Evolutionary conservation across 352 stramenopile genomes (phyloP).

Genomic region (Phytophthora pini): DNA sequence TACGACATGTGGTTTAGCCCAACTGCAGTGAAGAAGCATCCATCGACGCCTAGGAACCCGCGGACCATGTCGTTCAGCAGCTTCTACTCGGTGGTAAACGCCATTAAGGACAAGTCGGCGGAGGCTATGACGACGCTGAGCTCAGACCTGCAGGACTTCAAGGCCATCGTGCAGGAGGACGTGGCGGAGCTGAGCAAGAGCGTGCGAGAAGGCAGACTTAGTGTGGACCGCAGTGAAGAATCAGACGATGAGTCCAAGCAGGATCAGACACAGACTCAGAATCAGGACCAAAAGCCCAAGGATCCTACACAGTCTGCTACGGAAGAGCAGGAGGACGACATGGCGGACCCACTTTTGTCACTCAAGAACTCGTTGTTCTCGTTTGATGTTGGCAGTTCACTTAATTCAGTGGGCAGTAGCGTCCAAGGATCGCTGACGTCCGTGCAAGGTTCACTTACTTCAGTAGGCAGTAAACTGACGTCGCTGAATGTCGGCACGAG

Average conservation of each 20-base stretch:
- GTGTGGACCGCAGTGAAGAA: conserved; percentile 42
- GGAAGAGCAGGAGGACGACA: conserved; percentile 12
- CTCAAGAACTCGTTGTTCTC: conserved; percentile 63
- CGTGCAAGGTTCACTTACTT: conserved; percentile 36
- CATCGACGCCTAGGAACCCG: neutral
- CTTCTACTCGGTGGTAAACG: conserved; percentile 57
- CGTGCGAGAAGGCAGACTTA: conserved; percentile 53
- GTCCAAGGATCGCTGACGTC: conserved; percentile 40
- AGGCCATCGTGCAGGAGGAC: conserved; percentile 72
- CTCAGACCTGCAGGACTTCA: conserved; percentile 77
- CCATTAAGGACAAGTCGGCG: conserved; percentile 64
- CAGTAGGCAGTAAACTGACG: conserved; percentile 43
- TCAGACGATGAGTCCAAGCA: conserved; percentile 24
- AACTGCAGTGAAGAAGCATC: no score
- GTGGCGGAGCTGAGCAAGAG: conserved; percentile 66
- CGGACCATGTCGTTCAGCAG: conserved; percentile 51
- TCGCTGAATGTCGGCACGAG: conserved; percentile 38
- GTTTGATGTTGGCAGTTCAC: conserved; percentile 48
- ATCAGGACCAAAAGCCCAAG: neutral
- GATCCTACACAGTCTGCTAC: conserved; percentile 4
- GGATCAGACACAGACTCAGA: neutral
- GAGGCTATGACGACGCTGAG: conserved; percentile 79
- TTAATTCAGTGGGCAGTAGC: conserved; percentile 47
- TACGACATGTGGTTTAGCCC: conserved; percentile 1
- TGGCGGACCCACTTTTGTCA: conserved; percentile 16